These are phyloP conservation scores for Endothia cerciana DNA, from an alignment of 2,329 filamentous ascomycete genomes.

Conservation along the genomic window DNA sequence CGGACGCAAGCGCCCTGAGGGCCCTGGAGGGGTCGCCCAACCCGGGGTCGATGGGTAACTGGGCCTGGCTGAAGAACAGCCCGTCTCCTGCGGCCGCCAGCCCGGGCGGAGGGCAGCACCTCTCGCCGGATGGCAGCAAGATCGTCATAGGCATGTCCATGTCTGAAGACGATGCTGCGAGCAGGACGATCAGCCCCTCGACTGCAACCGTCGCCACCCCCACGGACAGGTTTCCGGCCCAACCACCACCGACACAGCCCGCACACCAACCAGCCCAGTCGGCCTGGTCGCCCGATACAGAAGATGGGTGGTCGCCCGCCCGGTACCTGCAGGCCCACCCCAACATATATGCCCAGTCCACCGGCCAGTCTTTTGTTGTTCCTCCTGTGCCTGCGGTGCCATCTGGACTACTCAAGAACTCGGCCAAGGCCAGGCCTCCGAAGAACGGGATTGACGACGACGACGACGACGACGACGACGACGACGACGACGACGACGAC, in stretches of 20 bases:
- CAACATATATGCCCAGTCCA: conserved; percentile 65
- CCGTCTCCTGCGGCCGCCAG: conserved; percentile 31
- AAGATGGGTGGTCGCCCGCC: conserved; percentile 51
- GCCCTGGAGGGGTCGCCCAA: conserved; percentile 62
- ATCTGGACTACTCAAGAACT: conserved; percentile 44
- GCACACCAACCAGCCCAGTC: conserved; percentile 43
- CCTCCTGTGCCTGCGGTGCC: conserved; percentile 67
- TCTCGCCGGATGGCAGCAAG: conserved; percentile 71
- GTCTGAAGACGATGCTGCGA: conserved; percentile 54
- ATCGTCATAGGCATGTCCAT: conserved; percentile 75
- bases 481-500: conserved; percentile 54
- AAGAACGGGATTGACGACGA: conserved; percentile 52
- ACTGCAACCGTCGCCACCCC: conserved; percentile 50
- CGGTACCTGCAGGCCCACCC: conserved; percentile 52
- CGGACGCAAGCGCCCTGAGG: conserved; percentile 61
- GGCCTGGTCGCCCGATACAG: conserved; percentile 66
- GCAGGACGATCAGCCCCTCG: conserved; percentile 55
- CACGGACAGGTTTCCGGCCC: conserved; percentile 34
- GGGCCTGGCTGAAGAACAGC: conserved; percentile 58
- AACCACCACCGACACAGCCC: conserved; percentile 33
- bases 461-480: no score
- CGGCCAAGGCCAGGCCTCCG: conserved; percentile 33
- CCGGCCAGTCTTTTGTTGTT: conserved; percentile 44
- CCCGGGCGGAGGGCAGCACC: conserved; percentile 42
- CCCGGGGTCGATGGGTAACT: conserved; percentile 59